Evolutionary conservation across 768 basidiomycete species (phyloP).

Genomic region (Porphyrellus cyaneotinctus): DNA sequence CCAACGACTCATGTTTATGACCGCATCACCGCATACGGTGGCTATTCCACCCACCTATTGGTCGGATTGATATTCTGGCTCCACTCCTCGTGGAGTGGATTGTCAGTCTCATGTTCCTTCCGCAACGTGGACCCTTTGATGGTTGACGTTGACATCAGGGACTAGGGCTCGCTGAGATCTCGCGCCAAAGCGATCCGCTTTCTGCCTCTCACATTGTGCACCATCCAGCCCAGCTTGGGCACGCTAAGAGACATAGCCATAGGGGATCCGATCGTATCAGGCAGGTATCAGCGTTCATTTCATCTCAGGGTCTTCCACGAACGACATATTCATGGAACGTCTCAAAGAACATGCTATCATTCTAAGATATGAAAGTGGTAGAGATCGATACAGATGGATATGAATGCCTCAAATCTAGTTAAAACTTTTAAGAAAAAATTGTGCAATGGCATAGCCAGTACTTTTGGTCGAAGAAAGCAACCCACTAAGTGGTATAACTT

Average conservation of each 20-base stretch:
- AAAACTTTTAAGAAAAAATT: constrained; percentile 3
- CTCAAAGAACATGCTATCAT: constrained; percentile 6
- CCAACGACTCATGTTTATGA: background rate
- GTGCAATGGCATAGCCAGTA: constrained; percentile 15
- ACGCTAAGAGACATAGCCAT: background rate
- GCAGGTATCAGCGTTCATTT: constrained; percentile 11
- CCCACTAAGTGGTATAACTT: constrained; percentile 26
- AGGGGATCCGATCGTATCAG: constrained; percentile 6
- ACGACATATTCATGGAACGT: background rate
- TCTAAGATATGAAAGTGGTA: constrained; percentile 8
- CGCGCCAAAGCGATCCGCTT: constrained; percentile 14
- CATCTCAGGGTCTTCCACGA: constrained; percentile 12
- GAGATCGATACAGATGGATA: constrained; percentile 15
- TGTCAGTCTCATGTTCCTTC: constrained; percentile 11
- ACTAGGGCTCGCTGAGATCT: constrained; percentile 25
- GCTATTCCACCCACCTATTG: constrained; percentile 1
- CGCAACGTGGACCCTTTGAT: constrained; percentile 5
- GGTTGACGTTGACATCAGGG: constrained; percentile 8
- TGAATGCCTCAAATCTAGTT: constrained; percentile 4
- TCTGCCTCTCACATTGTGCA: background rate
- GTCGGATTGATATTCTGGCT: background rate
- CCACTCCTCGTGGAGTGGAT: constrained; percentile 21
- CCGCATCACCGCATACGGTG: background rate
- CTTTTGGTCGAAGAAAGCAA: constrained; percentile 18
- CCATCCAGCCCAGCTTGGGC: background rate